Base-by-base conservation (phyloP, 805 yeast genomes). In the Jamesozyma spencerorum region DNA sequence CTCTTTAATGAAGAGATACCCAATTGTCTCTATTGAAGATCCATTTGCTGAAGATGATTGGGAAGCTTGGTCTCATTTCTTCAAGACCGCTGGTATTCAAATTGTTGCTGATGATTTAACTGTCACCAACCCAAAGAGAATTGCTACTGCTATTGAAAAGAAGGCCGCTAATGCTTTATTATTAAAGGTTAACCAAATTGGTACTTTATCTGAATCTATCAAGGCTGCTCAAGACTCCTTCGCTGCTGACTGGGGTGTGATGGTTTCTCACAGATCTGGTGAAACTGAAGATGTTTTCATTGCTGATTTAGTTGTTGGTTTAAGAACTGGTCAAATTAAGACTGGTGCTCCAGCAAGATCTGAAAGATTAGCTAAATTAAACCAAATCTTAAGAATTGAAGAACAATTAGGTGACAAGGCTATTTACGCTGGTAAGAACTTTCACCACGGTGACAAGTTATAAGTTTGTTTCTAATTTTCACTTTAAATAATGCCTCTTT, bases 261-360 rank as follows among this genome's bases (percentile, higher is more conserved):
- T 90, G 97, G 97, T 92, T 62, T 88, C 97, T 63, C 98, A 90
- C 86, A 87, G 98, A 81, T 88, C 97, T 60, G 98, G 98, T 75
- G 98, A 90, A 79, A 88, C 97, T 56, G 98, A 92, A 77, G 98
- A 92, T 74, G 82, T 94, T 63, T 81, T 85, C 76, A 90, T 90
- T 70, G 97, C 98, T 64, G 97, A 90, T 72, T 79, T 90, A 67
- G 75, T 86, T 62, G 98, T 92, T 61, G 97, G 97, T 77, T 79
- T 90, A 70, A 86, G 97, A 81, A 62, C 94, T 55, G 98, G 97
- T 69, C 97, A 90, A 79, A 85, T 90, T 73, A 90, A 90, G 88
- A 85, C 97, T 58, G 98, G 98, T 81, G 97, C 98, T 67, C 97
- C 97, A 66, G 95, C 97, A 58, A 88, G 98, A 78, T 85, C 97